Base-by-base conservation (phyloP, 805 yeast species). In the Yarrowia divulgata region DNA sequence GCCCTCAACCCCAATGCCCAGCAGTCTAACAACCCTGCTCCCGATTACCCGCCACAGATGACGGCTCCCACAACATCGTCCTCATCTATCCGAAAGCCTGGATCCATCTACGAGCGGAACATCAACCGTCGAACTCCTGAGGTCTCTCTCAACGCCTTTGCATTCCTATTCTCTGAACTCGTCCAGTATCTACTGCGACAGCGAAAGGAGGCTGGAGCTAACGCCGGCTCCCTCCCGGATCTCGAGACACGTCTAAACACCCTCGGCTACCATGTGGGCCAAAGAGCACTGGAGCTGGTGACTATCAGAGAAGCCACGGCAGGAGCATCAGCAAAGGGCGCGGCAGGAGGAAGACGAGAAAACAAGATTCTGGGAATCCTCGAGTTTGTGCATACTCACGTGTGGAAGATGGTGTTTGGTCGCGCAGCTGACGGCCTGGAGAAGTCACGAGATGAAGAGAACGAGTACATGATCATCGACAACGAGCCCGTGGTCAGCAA, bases 401-500 rank as follows among this genome's bases (percentile, higher is more conserved):
- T 92, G 18, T 92, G 97, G 97, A 84, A 82, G 70, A 80, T 87
- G 3, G 77, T 91, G 13, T 92, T 92, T 79, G 94, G 93, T 8
- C 85, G 84, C 72, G 80, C 85, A 0, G 90, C 97, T 19, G 93
- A 91, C 74, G 90, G 87, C 42, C 78, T 92, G 68, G 95, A 92
- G 73, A 87, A 88, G 75, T 84, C 88, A 3, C 90, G 90, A 58
- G 89, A 87, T 57, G 80, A 84, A 46, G 90, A 88, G 35, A 85
- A 86, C 69, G 87, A 85, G 70, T 88, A 88, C 74, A 91, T 92
- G 97, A 90, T 92, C 70, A 87, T 87, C 18, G 97, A 92, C 76
- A 86, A 88, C 73, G 77, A 82, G 14, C 97, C 97, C 7, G 73
- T 90, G 57, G 81, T 91, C 48, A 83, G 90, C n/a, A 85, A 85